Base-by-base conservation (phyloP, 2,329 filamentous ascomycete genomes). In the Neocucurbitaria cava region DNA sequence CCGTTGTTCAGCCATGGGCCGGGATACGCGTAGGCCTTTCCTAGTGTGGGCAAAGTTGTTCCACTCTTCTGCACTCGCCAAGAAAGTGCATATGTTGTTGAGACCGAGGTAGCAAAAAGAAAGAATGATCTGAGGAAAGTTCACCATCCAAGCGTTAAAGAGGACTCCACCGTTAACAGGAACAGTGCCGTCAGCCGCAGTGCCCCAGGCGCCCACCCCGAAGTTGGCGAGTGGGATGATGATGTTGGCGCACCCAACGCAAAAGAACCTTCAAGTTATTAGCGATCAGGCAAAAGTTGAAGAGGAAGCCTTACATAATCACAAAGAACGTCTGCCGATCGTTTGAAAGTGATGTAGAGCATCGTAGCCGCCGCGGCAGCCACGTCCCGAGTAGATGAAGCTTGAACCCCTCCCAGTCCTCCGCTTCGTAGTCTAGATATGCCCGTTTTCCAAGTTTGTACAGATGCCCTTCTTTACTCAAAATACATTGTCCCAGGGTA, bases 61-160 rank as follows among this genome's bases (percentile, higher is more conserved):
- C 68, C 78, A 86, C 64, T 86, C 84, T 8, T 70, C 62, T 0
- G 76, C 78, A 0, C 79, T 61, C 0, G 81, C 70, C 68, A 84
- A 82, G 2, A 65, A 71, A 0, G 80, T 85, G 20, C 80, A 70
- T 6, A 83, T 64, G 2, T 64, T 64, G 58, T 83, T 83, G 61
- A 77, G 76, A 1, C 70, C 62, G 3, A 82, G 64, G 59, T 84
- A 83, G 1, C 80, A 43, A n/a, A 80, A 62, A 0, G 79, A 82
- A 0, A 83, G 54, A 3, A 83, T 47, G 0, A 81, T 47, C 56
- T 85, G 82, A 1, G 81, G 80, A 0, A 73, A 23, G 56, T 85
- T 85, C 31, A 76, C 78, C 0, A 83, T 18, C 17, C 82, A 65
- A 0, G 75, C 66, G 31, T 53, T 57, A 18, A 21, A 47, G 0